A percentile compares a stretch with the other conserved stretches of the same genome.
These are phyloP conservation scores for Nicotiana knightiana DNA, from an alignment of 257 asterid species.

Conservation along the genomic window DNA sequence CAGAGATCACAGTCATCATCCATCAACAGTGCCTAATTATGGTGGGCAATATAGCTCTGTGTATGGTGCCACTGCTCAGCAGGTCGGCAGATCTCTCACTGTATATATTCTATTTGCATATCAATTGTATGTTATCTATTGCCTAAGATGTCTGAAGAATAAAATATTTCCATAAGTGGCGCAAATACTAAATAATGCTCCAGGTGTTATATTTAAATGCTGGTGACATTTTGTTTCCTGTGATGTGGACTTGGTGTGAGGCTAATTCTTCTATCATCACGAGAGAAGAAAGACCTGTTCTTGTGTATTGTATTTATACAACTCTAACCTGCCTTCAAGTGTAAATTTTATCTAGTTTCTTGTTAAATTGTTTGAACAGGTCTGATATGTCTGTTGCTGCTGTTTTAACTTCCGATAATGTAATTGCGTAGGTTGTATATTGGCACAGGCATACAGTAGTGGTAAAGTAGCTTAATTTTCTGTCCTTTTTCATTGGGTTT, in stretches of 20 bases:
- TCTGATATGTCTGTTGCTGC: not conserved
- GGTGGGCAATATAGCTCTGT: constrained; percentile 67
- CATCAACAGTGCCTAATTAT: constrained; percentile 49
- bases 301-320: not conserved
- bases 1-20: constrained; percentile 48
- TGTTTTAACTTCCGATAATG: not conserved
- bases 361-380: not conserved
- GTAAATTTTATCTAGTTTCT: not conserved
- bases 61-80: constrained; percentile 69
- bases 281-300: not conserved
- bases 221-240: not conserved
- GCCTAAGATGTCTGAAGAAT: not conserved
- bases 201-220: not conserved
- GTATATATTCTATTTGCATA: not conserved
- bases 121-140: not conserved
- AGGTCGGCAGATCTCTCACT: constrained; percentile 28
- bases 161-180: not conserved
- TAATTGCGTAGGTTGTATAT: not conserved
- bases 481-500: not conserved
- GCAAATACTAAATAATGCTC: not conserved
- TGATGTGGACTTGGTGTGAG: not conserved
- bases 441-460: not conserved
- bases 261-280: not conserved
- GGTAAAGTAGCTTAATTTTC: not conserved
- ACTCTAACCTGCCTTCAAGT: not conserved